phyloP scores from a whole-genome alignment of 164 flowering plant genomes.

The Vitis riparia region DNA sequence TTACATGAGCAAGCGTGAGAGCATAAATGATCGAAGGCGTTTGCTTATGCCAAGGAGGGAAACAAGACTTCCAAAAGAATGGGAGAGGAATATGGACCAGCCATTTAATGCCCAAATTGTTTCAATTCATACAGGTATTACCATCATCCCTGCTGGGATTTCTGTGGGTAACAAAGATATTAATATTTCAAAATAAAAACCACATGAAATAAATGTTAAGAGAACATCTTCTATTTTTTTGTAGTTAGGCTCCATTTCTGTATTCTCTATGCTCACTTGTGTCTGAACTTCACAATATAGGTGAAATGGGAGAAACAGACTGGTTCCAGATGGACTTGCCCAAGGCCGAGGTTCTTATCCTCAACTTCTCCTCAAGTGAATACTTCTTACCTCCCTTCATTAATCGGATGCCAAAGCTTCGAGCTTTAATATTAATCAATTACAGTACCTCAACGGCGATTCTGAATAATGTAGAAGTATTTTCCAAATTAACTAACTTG shows the following conservation, averaged over 20 bases:
- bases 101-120: conserved; percentile 69
- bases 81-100: conserved; percentile 56
- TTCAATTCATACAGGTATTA: conserved; percentile 71
- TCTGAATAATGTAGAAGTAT: conserved; percentile 44
- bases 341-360: conserved; percentile 73
- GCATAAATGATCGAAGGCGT: conserved; percentile 41
- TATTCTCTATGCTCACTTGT: conserved; percentile 1
- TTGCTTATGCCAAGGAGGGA: conserved; percentile 74
- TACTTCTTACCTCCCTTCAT: conserved; percentile 75
- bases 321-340: conserved; percentile 70
- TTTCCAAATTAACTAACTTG: conserved; percentile 40
- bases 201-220: no score
- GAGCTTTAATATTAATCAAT: conserved; percentile 57
- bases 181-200: no score
- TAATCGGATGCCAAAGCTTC: conserved; percentile 59
- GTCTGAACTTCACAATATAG: conserved; percentile 24
- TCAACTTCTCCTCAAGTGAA: conserved; percentile 54
- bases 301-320: conserved; percentile 69
- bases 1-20: conserved; percentile 41
- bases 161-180: background rate
- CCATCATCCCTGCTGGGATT: background rate
- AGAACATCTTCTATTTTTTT: no score
- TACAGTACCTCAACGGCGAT: conserved; percentile 33
- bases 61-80: conserved; percentile 53
- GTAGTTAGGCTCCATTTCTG: no score